phyloP scores from a whole-genome alignment of 495 filamentous ascomycete genomes.

The Echria macrotheca region DNA sequence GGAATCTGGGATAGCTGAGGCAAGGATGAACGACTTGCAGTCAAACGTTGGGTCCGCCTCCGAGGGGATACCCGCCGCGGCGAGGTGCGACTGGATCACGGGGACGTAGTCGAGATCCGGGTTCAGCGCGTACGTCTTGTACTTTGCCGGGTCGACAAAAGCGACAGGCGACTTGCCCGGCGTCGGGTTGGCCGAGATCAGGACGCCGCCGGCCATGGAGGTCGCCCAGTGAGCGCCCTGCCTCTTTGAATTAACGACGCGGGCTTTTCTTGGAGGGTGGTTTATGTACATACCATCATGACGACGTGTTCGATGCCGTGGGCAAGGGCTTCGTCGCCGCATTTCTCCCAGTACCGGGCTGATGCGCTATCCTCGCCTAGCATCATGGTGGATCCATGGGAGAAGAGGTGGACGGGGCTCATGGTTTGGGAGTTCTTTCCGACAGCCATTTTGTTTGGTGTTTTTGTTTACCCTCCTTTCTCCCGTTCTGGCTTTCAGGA shows the following conservation, averaged over 20 bases:
- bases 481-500: too few species aligned
- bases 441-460: too few species aligned
- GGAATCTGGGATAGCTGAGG: background rate
- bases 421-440: too few species aligned
- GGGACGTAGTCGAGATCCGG: conserved; percentile 47
- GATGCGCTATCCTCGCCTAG: conserved; percentile 54
- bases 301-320: conserved; percentile 53
- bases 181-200: conserved; percentile 51
- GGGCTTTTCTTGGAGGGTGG: background rate
- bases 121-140: conserved; percentile 49
- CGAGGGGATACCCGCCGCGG: conserved; percentile 45
- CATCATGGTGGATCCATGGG: conserved; percentile 66
- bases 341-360: conserved; percentile 57
- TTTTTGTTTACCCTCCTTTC: too few species aligned
- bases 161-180: conserved; percentile 53
- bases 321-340: conserved; percentile 53
- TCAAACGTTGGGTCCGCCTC: conserved; percentile 46
- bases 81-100: conserved; percentile 41
- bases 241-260: too few species aligned
- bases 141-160: conserved; percentile 55
- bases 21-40: conserved; percentile 17
- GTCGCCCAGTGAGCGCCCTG: conserved; percentile 60
- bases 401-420: conserved; percentile 65
- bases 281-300: conserved; percentile 48
- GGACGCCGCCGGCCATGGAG: conserved; percentile 37